These are phyloP conservation scores for Ophiostoma ips DNA, from an alignment of 2,329 filamentous ascomycete genomes.

Conservation along the genomic window DNA sequence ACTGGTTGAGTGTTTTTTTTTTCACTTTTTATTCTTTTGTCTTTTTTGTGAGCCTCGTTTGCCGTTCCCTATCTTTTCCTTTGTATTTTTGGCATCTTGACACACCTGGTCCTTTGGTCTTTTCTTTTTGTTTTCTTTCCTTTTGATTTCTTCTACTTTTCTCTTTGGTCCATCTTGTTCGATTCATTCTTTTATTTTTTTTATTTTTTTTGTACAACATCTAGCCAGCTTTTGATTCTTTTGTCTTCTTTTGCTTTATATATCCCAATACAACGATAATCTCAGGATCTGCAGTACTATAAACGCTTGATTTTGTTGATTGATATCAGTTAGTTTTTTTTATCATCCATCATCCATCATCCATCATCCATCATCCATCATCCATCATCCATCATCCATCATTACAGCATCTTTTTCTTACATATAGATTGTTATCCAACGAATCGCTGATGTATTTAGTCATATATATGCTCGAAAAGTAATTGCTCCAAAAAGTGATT, in stretches of 20 bases:
- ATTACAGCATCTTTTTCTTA: no score
- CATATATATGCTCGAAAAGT: no score
- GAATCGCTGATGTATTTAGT: no score
- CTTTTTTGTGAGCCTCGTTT: no score
- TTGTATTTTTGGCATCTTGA: background rate
- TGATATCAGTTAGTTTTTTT: no score
- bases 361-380: no score
- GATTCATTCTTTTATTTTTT: background rate
- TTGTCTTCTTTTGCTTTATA: background rate
- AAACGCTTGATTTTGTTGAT: no score
- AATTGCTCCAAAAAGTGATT: no score
- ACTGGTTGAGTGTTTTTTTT: constrained; percentile 30
- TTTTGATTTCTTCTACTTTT: background rate
- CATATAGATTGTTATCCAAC: no score
- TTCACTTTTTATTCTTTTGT: background rate
- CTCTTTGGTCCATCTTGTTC: background rate
- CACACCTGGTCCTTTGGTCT: background rate
- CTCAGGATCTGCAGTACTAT: no score
- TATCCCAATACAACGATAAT: background rate
- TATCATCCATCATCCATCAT: no score
- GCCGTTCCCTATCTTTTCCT: background rate
- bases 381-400: no score
- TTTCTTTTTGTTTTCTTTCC: background rate
- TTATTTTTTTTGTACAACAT: background rate
- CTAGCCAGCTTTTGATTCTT: background rate